Conservation (phyloP, 352 stramenopile species). For the Globisporangium solare region DNA sequence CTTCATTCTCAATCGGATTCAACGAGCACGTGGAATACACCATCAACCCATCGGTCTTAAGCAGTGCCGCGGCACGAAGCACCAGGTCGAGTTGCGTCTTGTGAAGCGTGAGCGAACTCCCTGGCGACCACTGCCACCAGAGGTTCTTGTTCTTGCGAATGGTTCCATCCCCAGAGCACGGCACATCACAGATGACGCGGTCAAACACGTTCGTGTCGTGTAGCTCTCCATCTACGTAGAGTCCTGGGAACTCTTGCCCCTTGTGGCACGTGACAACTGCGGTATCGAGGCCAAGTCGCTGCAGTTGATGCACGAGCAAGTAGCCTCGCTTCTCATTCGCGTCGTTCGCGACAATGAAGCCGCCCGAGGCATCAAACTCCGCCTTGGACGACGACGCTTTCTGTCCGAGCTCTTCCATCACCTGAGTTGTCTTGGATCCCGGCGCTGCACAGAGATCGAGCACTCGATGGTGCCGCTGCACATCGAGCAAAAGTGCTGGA, state of each 20-base stretch:
- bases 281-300: conserved; percentile 61
- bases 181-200: conserved; percentile 96
- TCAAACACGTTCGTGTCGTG: conserved; percentile 88
- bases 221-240: conserved; percentile 49
- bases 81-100: conserved; percentile 92
- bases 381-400: conserved; percentile 11
- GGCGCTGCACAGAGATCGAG: conserved; percentile 90
- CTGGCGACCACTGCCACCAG: conserved; percentile 88
- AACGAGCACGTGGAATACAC: conserved; percentile 97
- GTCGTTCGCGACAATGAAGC: conserved; percentile 96
- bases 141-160: conserved; percentile 95
- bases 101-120: conserved; percentile 88
- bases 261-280: conserved; percentile 91
- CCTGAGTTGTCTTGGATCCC: conserved; percentile 97
- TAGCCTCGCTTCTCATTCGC: conserved; percentile 94
- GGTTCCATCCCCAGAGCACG: conserved; percentile 97
- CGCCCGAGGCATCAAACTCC: conserved; percentile 5
- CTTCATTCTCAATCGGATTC: conserved; percentile 98
- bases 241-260: conserved; percentile 91
- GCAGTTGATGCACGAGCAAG: conserved; percentile 94
- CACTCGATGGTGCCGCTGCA: conserved; percentile 78
- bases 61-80: conserved; percentile 82
- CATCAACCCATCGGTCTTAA: conserved; percentile 89
- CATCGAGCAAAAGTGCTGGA: conserved; percentile 94
- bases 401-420: conserved; percentile 83